These are phyloP conservation scores for Prunus dulcis DNA, from an alignment of 306 rosid species.

Conservation along the genomic window DNA sequence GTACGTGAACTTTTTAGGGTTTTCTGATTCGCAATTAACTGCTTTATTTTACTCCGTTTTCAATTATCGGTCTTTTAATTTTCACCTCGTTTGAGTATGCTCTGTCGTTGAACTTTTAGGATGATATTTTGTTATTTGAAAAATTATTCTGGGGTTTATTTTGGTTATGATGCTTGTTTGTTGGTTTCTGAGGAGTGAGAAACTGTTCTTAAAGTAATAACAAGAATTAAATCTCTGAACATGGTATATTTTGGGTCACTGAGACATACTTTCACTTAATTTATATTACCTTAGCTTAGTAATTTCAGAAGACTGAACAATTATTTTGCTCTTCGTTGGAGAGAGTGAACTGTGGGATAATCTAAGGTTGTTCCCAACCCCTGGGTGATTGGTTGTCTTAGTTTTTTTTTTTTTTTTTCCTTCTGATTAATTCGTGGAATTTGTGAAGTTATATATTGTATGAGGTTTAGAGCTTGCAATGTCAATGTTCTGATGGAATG, in stretches of 20 bases:
- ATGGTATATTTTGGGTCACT: background rate
- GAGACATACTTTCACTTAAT: background rate
- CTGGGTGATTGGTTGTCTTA: background rate
- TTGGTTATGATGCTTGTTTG: background rate
- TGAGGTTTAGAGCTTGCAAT: background rate
- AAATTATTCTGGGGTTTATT: background rate
- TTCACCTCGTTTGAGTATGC: background rate
- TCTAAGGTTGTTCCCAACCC: background rate
- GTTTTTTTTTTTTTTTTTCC: background rate
- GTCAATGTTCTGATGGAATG: background rate
- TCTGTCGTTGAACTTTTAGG: background rate
- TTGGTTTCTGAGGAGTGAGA: background rate
- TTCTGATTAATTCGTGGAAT: background rate
- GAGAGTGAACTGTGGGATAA: background rate
- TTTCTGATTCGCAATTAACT: background rate
- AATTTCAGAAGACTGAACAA: background rate
- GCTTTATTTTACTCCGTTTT: background rate
- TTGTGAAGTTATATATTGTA: background rate
- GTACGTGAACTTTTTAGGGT: constrained; percentile 10
- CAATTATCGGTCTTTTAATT: background rate
- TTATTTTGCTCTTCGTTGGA: background rate
- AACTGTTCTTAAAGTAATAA: background rate
- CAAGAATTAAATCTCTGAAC: background rate
- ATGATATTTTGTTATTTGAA: background rate
- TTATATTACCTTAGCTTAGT: background rate